Evolutionary conservation across 2,329 filamentous ascomycete species (phyloP).

Genomic region (Coniella lustricola): DNA sequence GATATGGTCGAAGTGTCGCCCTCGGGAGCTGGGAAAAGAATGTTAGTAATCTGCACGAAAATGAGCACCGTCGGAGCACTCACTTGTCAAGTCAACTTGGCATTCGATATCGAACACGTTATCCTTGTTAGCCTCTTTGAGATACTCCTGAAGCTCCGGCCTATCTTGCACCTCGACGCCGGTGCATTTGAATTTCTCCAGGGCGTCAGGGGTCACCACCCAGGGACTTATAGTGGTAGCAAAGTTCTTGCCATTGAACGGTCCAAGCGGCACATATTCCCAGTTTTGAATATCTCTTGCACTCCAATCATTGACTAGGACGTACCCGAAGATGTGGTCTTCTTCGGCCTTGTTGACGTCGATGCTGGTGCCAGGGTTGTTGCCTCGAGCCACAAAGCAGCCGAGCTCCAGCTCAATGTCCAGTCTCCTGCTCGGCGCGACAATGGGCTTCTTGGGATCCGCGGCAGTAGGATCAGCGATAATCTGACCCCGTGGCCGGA

Average conservation of each 20-base stretch:
- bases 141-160: constrained; percentile 30
- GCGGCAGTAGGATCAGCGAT: constrained; percentile 55
- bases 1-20: constrained; percentile 51
- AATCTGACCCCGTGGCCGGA: constrained; percentile 70
- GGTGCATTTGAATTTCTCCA: constrained; percentile 48
- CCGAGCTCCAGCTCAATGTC: constrained; percentile 79
- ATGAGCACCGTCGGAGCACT: too few species aligned
- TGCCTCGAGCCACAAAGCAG: constrained; percentile 62
- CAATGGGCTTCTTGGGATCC: constrained; percentile 51
- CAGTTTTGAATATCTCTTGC: constrained; percentile 76
- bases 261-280: constrained; percentile 78
- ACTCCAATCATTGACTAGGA: constrained; percentile 84
- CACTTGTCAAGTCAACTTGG: constrained; percentile 55
- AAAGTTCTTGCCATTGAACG: constrained; percentile 82
- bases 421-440: constrained; percentile 57
- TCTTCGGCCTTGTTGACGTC: constrained; percentile 53
- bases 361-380: constrained; percentile 58
- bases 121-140: constrained; percentile 52
- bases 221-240: constrained; percentile 70
- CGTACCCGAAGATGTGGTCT: constrained; percentile 69
- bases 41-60: too few species aligned
- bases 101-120: constrained; percentile 64
- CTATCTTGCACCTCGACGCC: constrained; percentile 26
- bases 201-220: constrained; percentile 69
- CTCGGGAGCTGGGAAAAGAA: constrained; percentile 26